Evolutionary conservation across 2,329 filamentous ascomycete species (phyloP).

Genomic region (Ilyonectria mors-panacis): DNA sequence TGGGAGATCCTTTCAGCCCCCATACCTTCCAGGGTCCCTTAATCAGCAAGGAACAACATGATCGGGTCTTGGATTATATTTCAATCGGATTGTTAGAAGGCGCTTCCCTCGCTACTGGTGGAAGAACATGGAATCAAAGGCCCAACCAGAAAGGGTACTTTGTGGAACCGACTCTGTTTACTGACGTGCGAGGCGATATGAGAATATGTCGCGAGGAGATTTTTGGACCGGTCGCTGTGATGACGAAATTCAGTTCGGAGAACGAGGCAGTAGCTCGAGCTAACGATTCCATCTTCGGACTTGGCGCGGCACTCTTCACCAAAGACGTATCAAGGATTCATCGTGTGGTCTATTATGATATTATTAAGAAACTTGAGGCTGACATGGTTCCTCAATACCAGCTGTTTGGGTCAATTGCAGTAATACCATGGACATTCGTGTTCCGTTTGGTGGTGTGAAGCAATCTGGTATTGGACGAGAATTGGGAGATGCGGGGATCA

Average conservation of each 20-base stretch:
- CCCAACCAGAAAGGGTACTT: slow-evolving; percentile 59
- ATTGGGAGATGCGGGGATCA: slow-evolving; percentile 58
- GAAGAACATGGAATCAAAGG: slow-evolving; percentile 51
- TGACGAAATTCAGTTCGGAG: slow-evolving; percentile 58
- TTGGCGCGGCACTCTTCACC: slow-evolving; percentile 73
- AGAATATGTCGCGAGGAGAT: slow-evolving; percentile 60
- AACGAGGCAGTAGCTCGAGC: slow-evolving; percentile 57
- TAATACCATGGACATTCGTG: slow-evolving; percentile 57
- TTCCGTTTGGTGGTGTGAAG: slow-evolving; percentile 62
- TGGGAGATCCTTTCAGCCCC: slow-evolving; percentile 79
- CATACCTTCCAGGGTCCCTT: slow-evolving; percentile 81
- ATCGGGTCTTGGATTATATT: slow-evolving; percentile 78
- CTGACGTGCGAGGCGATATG: slow-evolving; percentile 56
- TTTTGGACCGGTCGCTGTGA: slow-evolving; percentile 59
- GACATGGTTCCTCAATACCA: slow-evolving; percentile 53
- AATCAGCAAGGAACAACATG: slow-evolving; percentile 78
- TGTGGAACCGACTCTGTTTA: slow-evolving; percentile 61
- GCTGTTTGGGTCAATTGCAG: slow-evolving; percentile 65
- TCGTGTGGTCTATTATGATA: slow-evolving; percentile 56
- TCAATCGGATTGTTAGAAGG: slow-evolving; percentile 77
- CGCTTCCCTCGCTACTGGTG: slow-evolving; percentile 74
- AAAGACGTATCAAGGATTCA: slow-evolving; percentile 53
- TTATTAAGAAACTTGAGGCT: slow-evolving; percentile 69
- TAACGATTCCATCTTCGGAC: slow-evolving; percentile 70
- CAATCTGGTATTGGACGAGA: slow-evolving; percentile 62